Evolutionary conservation across 2,329 filamentous ascomycete species (phyloP).

Genomic region (Corniculantispora saksenae): DNA sequence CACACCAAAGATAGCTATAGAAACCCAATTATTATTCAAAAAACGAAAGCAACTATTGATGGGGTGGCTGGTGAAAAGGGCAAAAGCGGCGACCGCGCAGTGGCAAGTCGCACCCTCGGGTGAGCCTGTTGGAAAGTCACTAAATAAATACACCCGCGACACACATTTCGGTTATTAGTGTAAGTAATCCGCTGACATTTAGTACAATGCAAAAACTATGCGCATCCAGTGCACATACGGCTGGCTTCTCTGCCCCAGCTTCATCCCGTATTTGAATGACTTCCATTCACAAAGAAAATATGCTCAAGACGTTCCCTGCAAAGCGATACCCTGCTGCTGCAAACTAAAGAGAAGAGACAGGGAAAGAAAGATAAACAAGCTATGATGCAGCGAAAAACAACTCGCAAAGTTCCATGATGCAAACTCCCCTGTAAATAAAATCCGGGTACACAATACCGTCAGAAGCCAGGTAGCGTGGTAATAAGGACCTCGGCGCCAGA

Average conservation of each 20-base stretch:
- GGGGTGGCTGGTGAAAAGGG: too few relatives aligned
- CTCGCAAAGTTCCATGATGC: background rate
- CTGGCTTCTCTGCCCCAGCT: background rate
- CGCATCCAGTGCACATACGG: background rate
- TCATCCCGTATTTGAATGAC: background rate
- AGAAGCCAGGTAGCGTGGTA: background rate
- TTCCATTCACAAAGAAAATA: background rate
- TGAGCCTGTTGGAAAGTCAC: too few relatives aligned
- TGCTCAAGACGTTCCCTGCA: background rate
- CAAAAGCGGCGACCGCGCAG: too few relatives aligned
- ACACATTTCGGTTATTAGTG: too few relatives aligned
- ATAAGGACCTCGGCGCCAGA: background rate
- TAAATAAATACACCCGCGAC: too few relatives aligned
- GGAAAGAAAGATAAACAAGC: background rate
- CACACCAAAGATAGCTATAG: too few relatives aligned
- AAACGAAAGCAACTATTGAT: too few relatives aligned
- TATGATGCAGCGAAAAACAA: background rate
- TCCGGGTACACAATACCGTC: background rate
- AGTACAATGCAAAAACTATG: conserved; percentile 12
- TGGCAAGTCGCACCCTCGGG: too few relatives aligned
- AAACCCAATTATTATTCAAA: too few relatives aligned
- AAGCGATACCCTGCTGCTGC: background rate
- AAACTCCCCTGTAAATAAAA: background rate
- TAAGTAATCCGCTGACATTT: background rate
- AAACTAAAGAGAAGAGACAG: background rate